phyloP scores from a whole-genome alignment of 306 rosid genomes.

The Myrica gale region DNA sequence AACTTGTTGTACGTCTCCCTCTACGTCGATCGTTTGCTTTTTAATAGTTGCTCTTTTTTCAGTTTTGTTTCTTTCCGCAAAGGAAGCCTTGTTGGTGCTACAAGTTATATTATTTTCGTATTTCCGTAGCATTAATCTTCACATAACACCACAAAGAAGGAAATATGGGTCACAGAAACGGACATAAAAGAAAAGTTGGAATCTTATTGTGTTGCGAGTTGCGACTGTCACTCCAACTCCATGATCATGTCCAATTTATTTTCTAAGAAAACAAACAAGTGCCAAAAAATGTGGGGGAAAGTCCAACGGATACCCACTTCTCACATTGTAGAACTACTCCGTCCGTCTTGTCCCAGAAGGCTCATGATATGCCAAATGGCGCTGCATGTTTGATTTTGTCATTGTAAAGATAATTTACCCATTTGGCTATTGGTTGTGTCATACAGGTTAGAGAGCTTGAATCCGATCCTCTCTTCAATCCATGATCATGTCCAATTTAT shows the following conservation, averaged over 20 bases:
- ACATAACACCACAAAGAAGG: neutral
- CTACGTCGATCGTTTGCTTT: neutral
- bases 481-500: neutral
- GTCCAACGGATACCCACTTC: neutral
- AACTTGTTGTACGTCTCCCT: conserved; percentile 66
- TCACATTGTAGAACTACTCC: neutral
- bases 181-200: neutral
- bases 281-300: neutral
- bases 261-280: neutral
- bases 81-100: too few species aligned
- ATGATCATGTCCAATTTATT: neutral
- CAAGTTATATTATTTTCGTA: too few species aligned
- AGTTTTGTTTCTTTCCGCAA: neutral
- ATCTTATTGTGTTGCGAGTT: neutral
- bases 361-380: neutral
- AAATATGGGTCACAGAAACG: neutral
- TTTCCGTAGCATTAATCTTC: neutral
- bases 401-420: neutral
- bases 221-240: neutral
- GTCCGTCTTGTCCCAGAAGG: neutral
- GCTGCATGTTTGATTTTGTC: neutral
- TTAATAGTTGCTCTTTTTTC: neutral
- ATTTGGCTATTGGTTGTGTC: neutral
- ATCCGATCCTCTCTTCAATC: too few species aligned
- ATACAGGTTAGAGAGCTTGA: too few species aligned